Evolutionary conservation across 768 basidiomycete species (phyloP).

Genomic region (Nevesoporus exiguus): DNA sequence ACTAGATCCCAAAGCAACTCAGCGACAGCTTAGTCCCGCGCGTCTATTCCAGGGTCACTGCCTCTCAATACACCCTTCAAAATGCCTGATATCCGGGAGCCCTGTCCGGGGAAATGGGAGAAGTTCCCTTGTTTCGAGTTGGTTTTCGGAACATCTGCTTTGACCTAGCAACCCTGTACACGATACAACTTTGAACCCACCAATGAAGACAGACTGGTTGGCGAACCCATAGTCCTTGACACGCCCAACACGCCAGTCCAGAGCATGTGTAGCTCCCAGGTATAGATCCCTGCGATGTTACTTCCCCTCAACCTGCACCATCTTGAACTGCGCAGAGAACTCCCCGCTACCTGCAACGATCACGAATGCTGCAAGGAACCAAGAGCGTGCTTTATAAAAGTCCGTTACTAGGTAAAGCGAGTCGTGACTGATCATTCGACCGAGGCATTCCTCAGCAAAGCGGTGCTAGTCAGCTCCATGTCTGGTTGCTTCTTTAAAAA

Average conservation of each 20-base stretch:
- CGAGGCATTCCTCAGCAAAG: conserved; percentile 18
- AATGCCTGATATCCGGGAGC: not conserved
- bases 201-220: conserved; percentile 24
- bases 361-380: not conserved
- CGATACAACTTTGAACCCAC: conserved; percentile 17
- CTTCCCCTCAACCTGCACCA: not conserved
- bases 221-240: not conserved
- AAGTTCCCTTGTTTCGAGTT: not conserved
- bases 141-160: not conserved
- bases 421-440: conserved; percentile 18
- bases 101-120: not conserved
- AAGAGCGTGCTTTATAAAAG: not conserved
- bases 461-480: conserved; percentile 29
- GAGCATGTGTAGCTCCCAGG: conserved; percentile 4
- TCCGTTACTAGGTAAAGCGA: not conserved
- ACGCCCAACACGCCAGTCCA: conserved; percentile 9
- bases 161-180: not conserved
- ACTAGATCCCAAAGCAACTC: not conserved
- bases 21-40: not conserved
- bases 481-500: conserved; percentile 14
- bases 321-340: conserved; percentile 9
- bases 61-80: not conserved
- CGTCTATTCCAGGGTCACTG: not conserved
- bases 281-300: conserved; percentile 1
- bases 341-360: not conserved